Evolutionary conservation across 2,329 filamentous ascomycete genomes (phyloP), one percentile per base, ranked within the genome.

Genomic region (Remersonia thermophila): DNA sequence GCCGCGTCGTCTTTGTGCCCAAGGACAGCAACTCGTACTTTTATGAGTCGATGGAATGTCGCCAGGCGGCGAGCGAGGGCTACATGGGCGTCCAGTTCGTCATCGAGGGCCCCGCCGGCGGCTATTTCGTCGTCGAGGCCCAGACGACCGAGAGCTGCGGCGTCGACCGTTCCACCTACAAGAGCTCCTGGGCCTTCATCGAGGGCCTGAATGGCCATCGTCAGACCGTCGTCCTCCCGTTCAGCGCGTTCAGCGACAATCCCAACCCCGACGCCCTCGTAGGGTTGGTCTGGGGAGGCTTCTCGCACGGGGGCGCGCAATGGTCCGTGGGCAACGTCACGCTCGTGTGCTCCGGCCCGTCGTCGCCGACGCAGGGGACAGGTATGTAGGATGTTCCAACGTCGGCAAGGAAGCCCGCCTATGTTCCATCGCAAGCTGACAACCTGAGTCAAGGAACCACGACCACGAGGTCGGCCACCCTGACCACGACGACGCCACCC

Each of bases 31-130:
- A 30, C 20, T 64, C 66, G 10, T 73, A 73, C 54, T 71, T 69
- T 43, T 72, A 72, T 47, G 68, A 70, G 49, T 65, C 61, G 2
- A 63, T 73, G 36, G 46, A 53, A 0, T 73, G 69, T 53, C 58
- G 65, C 45, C 53, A 58, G 27, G 60, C 67, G 13, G 52, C 53
- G 12, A 58, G 54, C 32, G 58, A 65, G 33, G 59, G 60, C 40
- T 71, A 71, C 50, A 61, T 55, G 44, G 62, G 60, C 3, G 43
- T 71, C 31, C 59, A 60, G 18, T 69, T 71, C 51, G 57, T 55
- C 17, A 46, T 69, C 41, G 62, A 68, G 50, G 62, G 62, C 3
- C 59, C 64, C 9, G 46, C 59, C 7, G 56, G 57, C 12, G 58
- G 56, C 13, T 59, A 56, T 3, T 51, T 63, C n/a, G 45, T 41